Evolutionary conservation across 495 filamentous ascomycete genomes (phyloP), one percentile per base, ranked within the genome.

Genomic region (Penicillium dipodomyicola): DNA sequence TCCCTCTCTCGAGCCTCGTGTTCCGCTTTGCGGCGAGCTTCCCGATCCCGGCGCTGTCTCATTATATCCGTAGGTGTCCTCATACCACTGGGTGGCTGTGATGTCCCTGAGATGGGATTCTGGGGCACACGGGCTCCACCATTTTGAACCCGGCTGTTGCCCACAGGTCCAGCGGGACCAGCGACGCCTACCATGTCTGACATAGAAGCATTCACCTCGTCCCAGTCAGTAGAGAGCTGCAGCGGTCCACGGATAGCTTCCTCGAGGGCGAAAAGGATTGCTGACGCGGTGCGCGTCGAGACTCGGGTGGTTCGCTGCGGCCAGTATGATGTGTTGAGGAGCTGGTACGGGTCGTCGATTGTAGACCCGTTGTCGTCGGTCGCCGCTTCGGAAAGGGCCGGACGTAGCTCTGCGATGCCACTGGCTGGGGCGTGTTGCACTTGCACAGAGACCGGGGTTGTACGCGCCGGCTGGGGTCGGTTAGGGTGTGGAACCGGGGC

Each of bases 131-230:
- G 78, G 10, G 74, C 64, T 29, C 70, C 69, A 30, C 79, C 81
- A 70, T 82, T 82, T 43, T 77, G 79, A 30, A 68, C 65, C 30
- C 80, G 78, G 47, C 70, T 69, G 61, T 74, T 79, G 53, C 72
- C 63, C 45, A 63, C 67, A 50, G 71, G 59, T 35, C 69, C 73
- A 48, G 69, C 52, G 49, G 69, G 61, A 64, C 71, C 71, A 67
- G 75, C 72, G 57, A 82, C 82, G 64, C 80, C 80, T 67, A 82
- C 77, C 65, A 96, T 77, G 72, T 96, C 89, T 62, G 94, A 87
- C 94, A 98, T 97, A 60, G 86, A 83, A 64, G 93, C 92, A 87
- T 92, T 91, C 80, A 93, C 86, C 79, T 98, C 94, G 52, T 87
- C 82, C 42, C 83, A 79, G 68, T 96, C 92, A 15, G 90, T 81